These are phyloP conservation scores for Austroboletus rostrupii DNA, from an alignment of 1,284 basidiomycete species.

Conservation along the genomic window DNA sequence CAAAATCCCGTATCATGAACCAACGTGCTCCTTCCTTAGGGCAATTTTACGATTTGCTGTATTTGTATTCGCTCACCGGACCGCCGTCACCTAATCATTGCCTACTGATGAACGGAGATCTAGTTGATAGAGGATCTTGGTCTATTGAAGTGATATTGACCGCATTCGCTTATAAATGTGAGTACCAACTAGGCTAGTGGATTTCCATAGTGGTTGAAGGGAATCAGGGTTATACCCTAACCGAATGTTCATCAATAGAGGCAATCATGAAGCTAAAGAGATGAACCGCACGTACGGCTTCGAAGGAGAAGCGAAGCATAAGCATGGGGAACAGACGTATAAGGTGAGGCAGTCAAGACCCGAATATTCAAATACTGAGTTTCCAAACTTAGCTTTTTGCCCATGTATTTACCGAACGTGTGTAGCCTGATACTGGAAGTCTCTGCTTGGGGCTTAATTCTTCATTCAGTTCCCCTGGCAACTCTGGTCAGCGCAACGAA, in stretches of 20 bases:
- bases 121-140: slow-evolving; percentile 97
- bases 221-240: slow-evolving; percentile 80
- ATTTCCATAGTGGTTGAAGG: slow-evolving; percentile 13
- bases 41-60: slow-evolving; percentile 92
- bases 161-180: slow-evolving; percentile 95
- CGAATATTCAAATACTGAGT: slow-evolving; percentile 11
- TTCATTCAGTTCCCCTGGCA: slow-evolving; percentile 75
- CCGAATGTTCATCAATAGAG: slow-evolving; percentile 87
- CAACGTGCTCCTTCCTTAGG: slow-evolving; percentile 42
- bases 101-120: slow-evolving; percentile 92
- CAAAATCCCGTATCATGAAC: neutral
- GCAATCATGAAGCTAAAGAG: slow-evolving; percentile 96
- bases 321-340: slow-evolving; percentile 89
- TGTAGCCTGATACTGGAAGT: slow-evolving; percentile 26
- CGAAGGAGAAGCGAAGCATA: slow-evolving; percentile 94
- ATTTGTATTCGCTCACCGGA: slow-evolving; percentile 85
- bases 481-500: slow-evolving; percentile 79
- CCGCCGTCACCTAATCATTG: slow-evolving; percentile 79
- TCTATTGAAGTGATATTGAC: slow-evolving; percentile 94
- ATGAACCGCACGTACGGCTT: slow-evolving; percentile 91
- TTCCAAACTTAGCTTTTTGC: slow-evolving; percentile 69
- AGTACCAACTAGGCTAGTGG: slow-evolving; percentile 20
- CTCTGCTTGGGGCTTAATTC: slow-evolving; percentile 2
- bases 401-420: slow-evolving; percentile 85
- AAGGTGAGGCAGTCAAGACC: slow-evolving; percentile 46